Evolutionary conservation across 306 rosid genomes (phyloP), one percentile per base, ranked within the genome.

Genomic region (Medicago ruthenica): DNA sequence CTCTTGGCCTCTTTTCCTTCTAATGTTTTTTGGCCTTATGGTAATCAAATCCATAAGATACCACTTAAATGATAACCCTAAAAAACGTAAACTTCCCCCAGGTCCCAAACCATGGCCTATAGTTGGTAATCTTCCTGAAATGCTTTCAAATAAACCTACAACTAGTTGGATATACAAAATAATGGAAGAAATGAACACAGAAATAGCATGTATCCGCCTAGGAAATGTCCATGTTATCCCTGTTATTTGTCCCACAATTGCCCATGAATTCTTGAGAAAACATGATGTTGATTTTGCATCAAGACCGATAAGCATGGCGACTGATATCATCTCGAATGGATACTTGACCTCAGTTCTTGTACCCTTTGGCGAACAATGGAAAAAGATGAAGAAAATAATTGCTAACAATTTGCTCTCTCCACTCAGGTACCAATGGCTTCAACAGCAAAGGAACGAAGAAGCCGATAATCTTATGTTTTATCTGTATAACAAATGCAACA

Each of bases 21-120:
- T 14, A 5, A 6, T 55, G 5, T 11, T 21, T 10, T 7, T 54
- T 45, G 7, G 18, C 67, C 27, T 54, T 7, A 70, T 6, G 2
- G 17, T 75, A 39, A 16, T 31, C 41, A 76, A 71, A 71, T 0
- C 10, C 31, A 20, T 58, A 7, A 58, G 1, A 31, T 11, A 37
- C 59, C 2, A 63, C 27, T 6, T 64, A 0, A 11, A 2, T 27
- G 2, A 1, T 16, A 42, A 24, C 10, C 21, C 60, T 37, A 48
- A 5, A 8, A 62, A 62, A 59, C 37, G 21, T 0, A 75, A 59
- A 9, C 65, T 81, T 1, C 85, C 85, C 1, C 85, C 89, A 0
- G 83, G 85, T 15, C 87, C 87, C 1, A 83, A 80, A 76, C 85
- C 87, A 40, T 85, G 85, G 85, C 83, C 85, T 20, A 70, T 86